These are phyloP conservation scores for Pontederia crassipes DNA, from an alignment of 176 grass and related monocot genomes.

Conservation along the genomic window DNA sequence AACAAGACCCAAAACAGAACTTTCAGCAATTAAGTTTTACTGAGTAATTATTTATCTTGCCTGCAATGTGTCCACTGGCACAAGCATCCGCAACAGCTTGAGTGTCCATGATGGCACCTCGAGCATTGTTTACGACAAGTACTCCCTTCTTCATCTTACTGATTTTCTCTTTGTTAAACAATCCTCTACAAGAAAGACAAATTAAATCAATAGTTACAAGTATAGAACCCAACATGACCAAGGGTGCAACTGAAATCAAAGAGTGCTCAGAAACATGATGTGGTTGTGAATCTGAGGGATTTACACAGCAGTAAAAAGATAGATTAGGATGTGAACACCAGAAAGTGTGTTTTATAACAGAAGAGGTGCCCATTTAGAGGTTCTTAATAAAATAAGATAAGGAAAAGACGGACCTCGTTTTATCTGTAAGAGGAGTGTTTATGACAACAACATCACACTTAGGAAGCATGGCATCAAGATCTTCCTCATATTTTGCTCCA, in stretches of 20 bases:
- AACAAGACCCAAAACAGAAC: neutral
- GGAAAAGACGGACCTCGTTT: conserved; percentile 49
- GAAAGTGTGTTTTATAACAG: no score
- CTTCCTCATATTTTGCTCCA: conserved; percentile 72
- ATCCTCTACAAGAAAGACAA: conserved; percentile 42
- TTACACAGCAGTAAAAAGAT: no score
- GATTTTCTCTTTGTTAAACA: conserved; percentile 91
- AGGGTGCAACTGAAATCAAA: no score
- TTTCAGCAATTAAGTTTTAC: neutral
- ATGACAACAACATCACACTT: conserved; percentile 85
- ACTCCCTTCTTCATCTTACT: conserved; percentile 94
- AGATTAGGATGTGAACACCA: no score
- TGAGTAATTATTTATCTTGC: conserved; percentile 10
- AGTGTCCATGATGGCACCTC: conserved; percentile 83
- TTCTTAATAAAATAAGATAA: neutral
- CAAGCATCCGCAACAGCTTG: conserved; percentile 84
- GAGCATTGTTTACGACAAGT: conserved; percentile 79
- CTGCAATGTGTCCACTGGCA: conserved; percentile 67
- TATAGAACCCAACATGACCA: no score
- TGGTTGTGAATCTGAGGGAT: no score
- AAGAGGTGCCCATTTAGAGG: no score
- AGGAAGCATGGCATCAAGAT: conserved; percentile 79
- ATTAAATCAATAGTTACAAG: conserved; percentile 1
- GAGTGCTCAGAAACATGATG: no score
- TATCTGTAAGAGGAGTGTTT: conserved; percentile 88